Conservation (phyloP, 2,329 filamentous ascomycete species). For the Plenodomus lindquistii region DNA sequence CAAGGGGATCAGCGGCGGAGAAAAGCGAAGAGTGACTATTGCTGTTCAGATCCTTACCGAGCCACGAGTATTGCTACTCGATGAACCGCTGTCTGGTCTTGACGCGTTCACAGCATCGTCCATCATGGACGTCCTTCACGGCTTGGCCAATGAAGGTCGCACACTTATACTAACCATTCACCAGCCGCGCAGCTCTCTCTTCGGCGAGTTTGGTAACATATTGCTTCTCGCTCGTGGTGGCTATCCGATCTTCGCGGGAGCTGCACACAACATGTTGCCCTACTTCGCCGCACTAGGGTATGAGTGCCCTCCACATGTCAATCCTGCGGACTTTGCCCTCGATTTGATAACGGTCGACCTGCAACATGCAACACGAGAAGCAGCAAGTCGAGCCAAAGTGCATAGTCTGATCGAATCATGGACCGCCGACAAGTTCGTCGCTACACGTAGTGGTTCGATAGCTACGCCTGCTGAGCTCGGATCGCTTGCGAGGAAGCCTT, state of each 20-base stretch:
- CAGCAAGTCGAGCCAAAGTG: constrained; percentile 65
- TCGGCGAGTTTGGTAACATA: constrained; percentile 71
- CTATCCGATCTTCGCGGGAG: constrained; percentile 68
- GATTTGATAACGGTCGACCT: constrained; percentile 78
- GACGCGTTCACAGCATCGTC: constrained; percentile 79
- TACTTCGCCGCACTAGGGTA: constrained; percentile 66
- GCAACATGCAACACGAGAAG: constrained; percentile 66
- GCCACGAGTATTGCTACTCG: constrained; percentile 71
- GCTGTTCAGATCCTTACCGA: constrained; percentile 78
- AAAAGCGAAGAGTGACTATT: constrained; percentile 77
- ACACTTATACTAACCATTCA: constrained; percentile 79
- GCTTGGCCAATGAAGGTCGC: constrained; percentile 71
- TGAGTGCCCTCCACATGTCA: constrained; percentile 69
- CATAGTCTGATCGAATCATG: constrained; percentile 64
- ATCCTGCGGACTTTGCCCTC: constrained; percentile 77
- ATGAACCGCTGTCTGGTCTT: constrained; percentile 76
- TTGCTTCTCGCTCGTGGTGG: constrained; percentile 73
- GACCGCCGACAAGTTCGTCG: constrained; percentile 43
- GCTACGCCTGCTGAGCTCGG: constrained; percentile 74
- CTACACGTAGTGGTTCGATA: constrained; percentile 44
- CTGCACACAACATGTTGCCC: constrained; percentile 64
- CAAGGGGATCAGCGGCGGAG: constrained; percentile 79
- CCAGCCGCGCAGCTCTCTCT: constrained; percentile 74
- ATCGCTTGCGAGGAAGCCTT: constrained; percentile 65
- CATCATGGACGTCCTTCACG: constrained; percentile 69